Percentiles rank a stretch among this genome's conserved stretches.
phyloP scores from a whole-genome alignment of 2,329 filamentous ascomycete species.

The Endocalyx cinctus region DNA sequence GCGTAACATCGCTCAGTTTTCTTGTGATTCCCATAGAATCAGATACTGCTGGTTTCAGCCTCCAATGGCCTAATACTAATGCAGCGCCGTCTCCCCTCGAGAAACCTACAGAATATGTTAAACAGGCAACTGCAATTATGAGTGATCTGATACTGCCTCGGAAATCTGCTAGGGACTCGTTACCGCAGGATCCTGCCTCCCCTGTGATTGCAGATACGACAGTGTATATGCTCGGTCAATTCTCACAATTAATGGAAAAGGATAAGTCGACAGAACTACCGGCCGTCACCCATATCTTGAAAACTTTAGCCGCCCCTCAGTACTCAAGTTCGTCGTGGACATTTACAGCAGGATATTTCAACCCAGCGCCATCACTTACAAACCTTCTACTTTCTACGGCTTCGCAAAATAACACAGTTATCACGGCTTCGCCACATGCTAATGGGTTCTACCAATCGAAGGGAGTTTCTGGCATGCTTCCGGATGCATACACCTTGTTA shows the following conservation, averaged over 20 bases:
- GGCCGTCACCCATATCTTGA: conserved; percentile 70
- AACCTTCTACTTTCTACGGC: conserved; percentile 72
- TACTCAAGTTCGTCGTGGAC: conserved; percentile 78
- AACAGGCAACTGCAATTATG: conserved; percentile 62
- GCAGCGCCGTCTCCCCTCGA: conserved; percentile 69
- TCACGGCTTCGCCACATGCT: conserved; percentile 87
- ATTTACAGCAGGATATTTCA: conserved; percentile 98
- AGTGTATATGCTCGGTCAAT: conserved; percentile 82
- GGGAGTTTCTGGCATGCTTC: conserved; percentile 84
- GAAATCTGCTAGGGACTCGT: conserved; percentile 25
- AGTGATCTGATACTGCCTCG: conserved; percentile 58
- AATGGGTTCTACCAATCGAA: conserved; percentile 92
- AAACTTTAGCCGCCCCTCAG: conserved; percentile 57
- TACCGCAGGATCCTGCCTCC: conserved; percentile 15
- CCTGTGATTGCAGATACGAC: conserved; percentile 52
- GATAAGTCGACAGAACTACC: conserved; percentile 87
- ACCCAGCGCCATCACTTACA: conserved; percentile 82
- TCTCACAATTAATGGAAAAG: conserved; percentile 76
- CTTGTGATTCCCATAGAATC: conserved; percentile 60
- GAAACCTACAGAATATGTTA: conserved; percentile 64
- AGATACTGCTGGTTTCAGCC: conserved; percentile 51
- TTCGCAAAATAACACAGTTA: conserved; percentile 68
- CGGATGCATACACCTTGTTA: conserved; percentile 86
- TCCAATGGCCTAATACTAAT: conserved; percentile 74
- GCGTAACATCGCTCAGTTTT: conserved; percentile 78